Evolutionary conservation across 2,329 filamentous ascomycete species (phyloP).

Genomic region (Arthrobotrys sphaeroides): DNA sequence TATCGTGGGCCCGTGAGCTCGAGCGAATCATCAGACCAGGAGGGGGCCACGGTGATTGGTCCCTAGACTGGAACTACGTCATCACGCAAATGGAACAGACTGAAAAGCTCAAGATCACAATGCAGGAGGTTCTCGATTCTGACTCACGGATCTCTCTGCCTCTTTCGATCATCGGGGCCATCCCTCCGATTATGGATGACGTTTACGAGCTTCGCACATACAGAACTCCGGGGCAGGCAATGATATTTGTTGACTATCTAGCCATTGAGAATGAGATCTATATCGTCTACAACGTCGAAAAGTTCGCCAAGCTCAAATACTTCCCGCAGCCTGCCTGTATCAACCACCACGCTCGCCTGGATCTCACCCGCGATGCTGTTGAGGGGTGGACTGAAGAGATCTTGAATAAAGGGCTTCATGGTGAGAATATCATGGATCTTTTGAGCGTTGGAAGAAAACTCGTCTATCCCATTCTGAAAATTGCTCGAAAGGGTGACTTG

Average conservation of each 20-base stretch:
- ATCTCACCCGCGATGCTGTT: not conserved
- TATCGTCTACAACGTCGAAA: slow-evolving; percentile 38
- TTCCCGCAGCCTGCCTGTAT: not conserved
- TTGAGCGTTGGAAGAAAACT: not conserved
- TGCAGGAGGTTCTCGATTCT: not conserved
- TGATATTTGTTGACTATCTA: slow-evolving; percentile 33
- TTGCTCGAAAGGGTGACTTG: slow-evolving; percentile 17
- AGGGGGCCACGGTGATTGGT: slow-evolving; percentile 24
- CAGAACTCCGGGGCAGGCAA: not conserved
- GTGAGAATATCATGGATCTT: not conserved
- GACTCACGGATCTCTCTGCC: not conserved
- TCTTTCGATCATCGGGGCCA: not conserved
- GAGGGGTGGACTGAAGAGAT: slow-evolving; percentile 15
- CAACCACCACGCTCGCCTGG: not conserved
- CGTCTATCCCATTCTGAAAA: not conserved
- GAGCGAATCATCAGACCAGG: not conserved
- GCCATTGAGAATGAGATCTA: not conserved
- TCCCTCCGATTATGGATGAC: slow-evolving; percentile 6
- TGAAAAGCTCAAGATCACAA: not conserved
- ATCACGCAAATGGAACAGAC: not conserved
- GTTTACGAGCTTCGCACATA: slow-evolving; percentile 10
- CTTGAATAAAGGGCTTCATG: slow-evolving; percentile 1
- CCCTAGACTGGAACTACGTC: not conserved
- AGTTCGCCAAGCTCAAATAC: not conserved
- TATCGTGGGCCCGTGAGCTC: not conserved